Base-by-base conservation (phyloP, 768 basidiomycete genomes). In the Xerocomellus dryophilus region DNA sequence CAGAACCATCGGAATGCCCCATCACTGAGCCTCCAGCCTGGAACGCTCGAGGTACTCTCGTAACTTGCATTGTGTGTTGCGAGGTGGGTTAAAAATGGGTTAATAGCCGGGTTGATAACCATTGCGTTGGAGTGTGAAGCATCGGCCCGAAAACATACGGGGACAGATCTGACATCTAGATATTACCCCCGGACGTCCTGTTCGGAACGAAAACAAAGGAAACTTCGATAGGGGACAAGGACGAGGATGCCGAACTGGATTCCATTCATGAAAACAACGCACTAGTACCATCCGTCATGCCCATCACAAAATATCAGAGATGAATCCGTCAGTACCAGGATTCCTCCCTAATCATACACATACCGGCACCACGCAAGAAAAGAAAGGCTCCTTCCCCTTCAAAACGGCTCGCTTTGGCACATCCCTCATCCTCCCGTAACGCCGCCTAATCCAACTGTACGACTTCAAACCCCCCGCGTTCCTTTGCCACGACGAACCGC, bases 401-500 rank as follows among this genome's bases (percentile, higher is more conserved):
- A 5, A 40, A 35, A 35, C 10, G 9, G 25, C 25, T 38, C 12
- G 10, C 5, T 12, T 27, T 3, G 15, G 12, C 17, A 41, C 21
- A 40, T 45, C 15, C n/a, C 17, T 18, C 31, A 14, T 38, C 45
- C 20, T 20, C 21, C 18, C 20, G 14, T 17, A 29, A 36, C 20
- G 14, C 4, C n/a, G 14, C 41, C 21, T 48, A 66, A 21, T 51
- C 53, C 36, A 71, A 31, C 27, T 69, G 55, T 6, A 67, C 57
- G 44, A 71, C 58, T 5, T 68, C 69, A 25, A 68, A 66, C 4
- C 64, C 68, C 2, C 68, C 67, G 18, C 42, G 32, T 50, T 45
- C 60, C 17, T 45, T 67, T 12, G 62, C 62, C 43, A 69, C 64
- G 32, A 69, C 69, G 15, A 71, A 54, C 18, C 69, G 64, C 21